Base-by-base conservation (phyloP, 2,329 filamentous ascomycete genomes). In the Ophiostoma triangulosporum region DNA sequence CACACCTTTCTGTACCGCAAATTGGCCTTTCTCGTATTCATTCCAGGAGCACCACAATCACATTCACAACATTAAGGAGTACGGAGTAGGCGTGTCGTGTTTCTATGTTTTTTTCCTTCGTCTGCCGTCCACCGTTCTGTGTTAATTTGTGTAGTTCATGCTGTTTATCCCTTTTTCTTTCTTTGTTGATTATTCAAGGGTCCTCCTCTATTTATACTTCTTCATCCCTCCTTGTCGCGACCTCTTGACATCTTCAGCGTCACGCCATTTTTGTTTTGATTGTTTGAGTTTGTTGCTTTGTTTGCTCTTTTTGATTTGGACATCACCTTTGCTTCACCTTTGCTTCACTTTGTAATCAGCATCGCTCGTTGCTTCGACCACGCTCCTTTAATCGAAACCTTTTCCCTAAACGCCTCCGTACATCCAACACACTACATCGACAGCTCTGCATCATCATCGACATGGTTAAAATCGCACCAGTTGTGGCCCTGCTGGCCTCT, bases 401-500 rank as follows among this genome's bases (percentile, higher is more conserved):
- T n/a, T n/a, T n/a, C n/a, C n/a, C n/a, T n/a, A n/a, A n/a, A n/a
- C n/a, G n/a, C n/a, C n/a, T n/a, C n/a, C n/a, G n/a, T n/a, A n/a
- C n/a, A 35, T 35, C 3, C 14, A 35, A n/a, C 15, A 15, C 35
- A 38, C n/a, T 17, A 38, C n/a, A 7, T 31, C 20, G 14, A 6
- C n/a, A 43, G 17, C 31, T 38, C 26, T 6, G n/a, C 14, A 2
- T 15, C 12, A 36, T 4, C 36, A 12, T 24, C 38, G 14, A 15
- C 40, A 45, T 45, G 40, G 40, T 45, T 6, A 29, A 45, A 5
- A 15, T 51, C 14, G n/a, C 50, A 2, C 11, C 48, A 20, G 35
- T 33, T 43, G 49, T 29, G 20, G 53, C 53, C 33, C 24, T 52
- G 7, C 12, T 52, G 50, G 53, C 53, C 29, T 50, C 50, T 29